Conservation (phyloP, 2,329 filamentous ascomycete species). For the Botrytis sinoallii region DNA sequence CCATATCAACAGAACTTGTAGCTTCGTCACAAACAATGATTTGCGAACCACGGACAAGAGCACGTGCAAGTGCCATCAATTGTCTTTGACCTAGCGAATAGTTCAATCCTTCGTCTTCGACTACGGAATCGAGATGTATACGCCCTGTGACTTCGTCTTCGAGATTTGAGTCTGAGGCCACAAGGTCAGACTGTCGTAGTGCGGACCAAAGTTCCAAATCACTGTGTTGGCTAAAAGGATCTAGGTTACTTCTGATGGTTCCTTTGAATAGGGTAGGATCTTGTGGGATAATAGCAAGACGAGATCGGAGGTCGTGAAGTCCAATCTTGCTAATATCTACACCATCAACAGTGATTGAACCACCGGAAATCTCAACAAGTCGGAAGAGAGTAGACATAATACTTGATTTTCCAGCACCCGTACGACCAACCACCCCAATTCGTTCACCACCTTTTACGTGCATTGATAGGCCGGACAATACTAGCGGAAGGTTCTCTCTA, state of each 20-base stretch:
- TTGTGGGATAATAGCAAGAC: conserved; percentile 79
- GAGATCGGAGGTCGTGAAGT: conserved; percentile 70
- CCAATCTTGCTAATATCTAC: conserved; percentile 70
- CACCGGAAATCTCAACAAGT: conserved; percentile 62
- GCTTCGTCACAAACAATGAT: conserved; percentile 98
- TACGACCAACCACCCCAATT: conserved; percentile 77
- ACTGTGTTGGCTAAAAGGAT: conserved; percentile 75
- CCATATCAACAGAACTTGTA: conserved; percentile 89
- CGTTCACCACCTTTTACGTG: conserved; percentile 73
- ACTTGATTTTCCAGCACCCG: conserved; percentile 77
- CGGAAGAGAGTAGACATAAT: conserved; percentile 84
- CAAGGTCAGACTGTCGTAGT: conserved; percentile 72
- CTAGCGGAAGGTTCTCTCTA: conserved; percentile 66
- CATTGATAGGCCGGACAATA: conserved; percentile 68
- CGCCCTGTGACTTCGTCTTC: conserved; percentile 47
- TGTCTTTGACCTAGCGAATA: conserved; percentile 94
- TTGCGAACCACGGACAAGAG: conserved; percentile 79
- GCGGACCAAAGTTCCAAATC: conserved; percentile 77
- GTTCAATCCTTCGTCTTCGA: conserved; percentile 94
- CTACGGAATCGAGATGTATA: conserved; percentile 77
- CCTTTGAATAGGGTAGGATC: conserved; percentile 81
- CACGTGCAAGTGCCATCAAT: conserved; percentile 89
- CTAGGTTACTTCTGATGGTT: conserved; percentile 75
- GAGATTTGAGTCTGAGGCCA: conserved; percentile 46
- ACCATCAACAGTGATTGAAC: conserved; percentile 63